Evolutionary conservation across 2,329 filamentous ascomycete genomes (phyloP).

Genomic region (Elsinoe perseae): DNA sequence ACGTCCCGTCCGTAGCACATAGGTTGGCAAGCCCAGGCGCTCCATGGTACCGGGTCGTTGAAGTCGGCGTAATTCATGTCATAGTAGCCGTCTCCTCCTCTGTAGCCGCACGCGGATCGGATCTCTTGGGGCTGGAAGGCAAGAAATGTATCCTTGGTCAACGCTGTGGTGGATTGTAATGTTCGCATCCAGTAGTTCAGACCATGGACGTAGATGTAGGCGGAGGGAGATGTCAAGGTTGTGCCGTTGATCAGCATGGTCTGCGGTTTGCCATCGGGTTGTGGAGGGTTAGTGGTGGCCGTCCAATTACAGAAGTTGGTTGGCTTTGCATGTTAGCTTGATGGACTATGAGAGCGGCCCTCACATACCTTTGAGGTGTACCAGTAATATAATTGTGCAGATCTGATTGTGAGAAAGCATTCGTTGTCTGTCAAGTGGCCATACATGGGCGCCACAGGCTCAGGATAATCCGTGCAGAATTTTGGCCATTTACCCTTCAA

Average conservation of each 20-base stretch:
- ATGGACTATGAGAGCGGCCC: neutral
- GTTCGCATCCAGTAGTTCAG: neutral
- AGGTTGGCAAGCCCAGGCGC: constrained; percentile 1
- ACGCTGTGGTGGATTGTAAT: neutral
- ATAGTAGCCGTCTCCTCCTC: neutral
- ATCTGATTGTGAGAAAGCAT: neutral
- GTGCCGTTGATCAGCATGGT: neutral
- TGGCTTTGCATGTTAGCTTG: neutral
- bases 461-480: neutral
- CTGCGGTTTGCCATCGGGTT: neutral
- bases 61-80: constrained; percentile 1
- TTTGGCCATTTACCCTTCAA: neutral
- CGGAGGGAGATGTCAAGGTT: neutral
- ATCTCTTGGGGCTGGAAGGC: neutral
- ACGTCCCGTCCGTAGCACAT: neutral
- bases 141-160: neutral
- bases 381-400: constrained; percentile 3
- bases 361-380: neutral
- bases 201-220: neutral
- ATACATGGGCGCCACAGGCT: neutral
- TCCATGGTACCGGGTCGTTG: neutral
- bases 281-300: neutral
- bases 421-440: neutral
- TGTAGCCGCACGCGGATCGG: neutral
- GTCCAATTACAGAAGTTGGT: constrained; percentile 5